Percentiles rank a stretch among this genome's conserved stretches.
These are phyloP conservation scores for Blastocrithidia nonstop DNA, from an alignment of 208 protist genomes.

Conservation along the genomic window DNA sequence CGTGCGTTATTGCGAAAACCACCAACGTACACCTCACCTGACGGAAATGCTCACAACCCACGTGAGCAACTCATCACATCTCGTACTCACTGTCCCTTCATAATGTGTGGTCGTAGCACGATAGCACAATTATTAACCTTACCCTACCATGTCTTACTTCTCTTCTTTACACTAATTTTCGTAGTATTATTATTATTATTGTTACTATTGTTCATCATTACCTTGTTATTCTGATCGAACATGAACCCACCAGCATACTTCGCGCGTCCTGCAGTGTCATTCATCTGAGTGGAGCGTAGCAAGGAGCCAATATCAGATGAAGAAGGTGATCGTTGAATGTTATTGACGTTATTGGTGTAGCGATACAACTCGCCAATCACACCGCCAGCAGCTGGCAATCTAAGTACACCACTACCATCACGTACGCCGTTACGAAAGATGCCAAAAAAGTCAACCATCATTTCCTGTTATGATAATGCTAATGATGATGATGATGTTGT, in stretches of 20 bases:
- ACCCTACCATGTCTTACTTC: too few species aligned
- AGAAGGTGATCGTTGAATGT: neutral
- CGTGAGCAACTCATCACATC: slow-evolving; percentile 38
- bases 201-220: too few species aligned
- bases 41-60: slow-evolving; percentile 58
- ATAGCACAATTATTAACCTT: too few species aligned
- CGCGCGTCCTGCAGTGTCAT: too few species aligned
- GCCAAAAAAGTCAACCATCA: slow-evolving; percentile 54
- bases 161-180: neutral
- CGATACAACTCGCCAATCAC: neutral
- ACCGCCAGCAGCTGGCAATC: slow-evolving; percentile 30
- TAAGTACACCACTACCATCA: slow-evolving; percentile 54
- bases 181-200: neutral
- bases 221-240: too few species aligned
- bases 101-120: slow-evolving; percentile 9
- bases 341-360: neutral
- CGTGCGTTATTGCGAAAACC: slow-evolving; percentile 30
- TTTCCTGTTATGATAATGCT: too few species aligned
- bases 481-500: neutral
- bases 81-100: slow-evolving; percentile 49
- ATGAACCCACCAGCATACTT: too few species aligned
- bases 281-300: neutral
- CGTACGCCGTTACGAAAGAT: slow-evolving; percentile 53
- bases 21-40: slow-evolving; percentile 63
- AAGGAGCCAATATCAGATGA: neutral